Conservation (phyloP, 176 grass and related monocot genomes). For the Aegilops tauschii region DNA sequence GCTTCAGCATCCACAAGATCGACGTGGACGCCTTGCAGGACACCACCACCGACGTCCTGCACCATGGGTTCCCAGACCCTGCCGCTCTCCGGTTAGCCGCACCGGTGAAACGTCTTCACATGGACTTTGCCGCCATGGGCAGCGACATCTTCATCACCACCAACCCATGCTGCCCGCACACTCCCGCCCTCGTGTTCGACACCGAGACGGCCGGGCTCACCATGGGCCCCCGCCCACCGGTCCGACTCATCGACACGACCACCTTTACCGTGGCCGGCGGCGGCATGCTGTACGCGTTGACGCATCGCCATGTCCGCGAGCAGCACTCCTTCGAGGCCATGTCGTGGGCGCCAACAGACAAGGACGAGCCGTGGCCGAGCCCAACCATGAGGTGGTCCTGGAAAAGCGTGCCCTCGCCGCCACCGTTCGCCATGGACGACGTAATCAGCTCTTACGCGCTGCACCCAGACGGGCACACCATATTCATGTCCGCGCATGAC, state of each 20-base stretch:
- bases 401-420: neutral
- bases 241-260: neutral
- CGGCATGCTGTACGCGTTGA: neutral
- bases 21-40: too few species aligned
- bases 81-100: neutral
- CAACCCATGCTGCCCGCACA: neutral
- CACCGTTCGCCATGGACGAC: neutral
- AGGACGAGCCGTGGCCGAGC: neutral
- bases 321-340: too few species aligned
- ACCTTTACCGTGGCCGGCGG: neutral
- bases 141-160: neutral
- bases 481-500: neutral
- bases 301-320: neutral
- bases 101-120: neutral
- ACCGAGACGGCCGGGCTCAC: neutral
- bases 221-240: neutral
- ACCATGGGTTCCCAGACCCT: neutral
- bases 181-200: slow-evolving; percentile 5
- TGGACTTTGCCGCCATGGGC: neutral
- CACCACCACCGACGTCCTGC: neutral
- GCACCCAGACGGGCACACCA: neutral
- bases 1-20: too few species aligned
- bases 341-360: too few species aligned
- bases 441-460: neutral
- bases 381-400: neutral